phyloP scores from a whole-genome alignment of 805 yeast species.

The Saccharomycopsis synnaedendra region DNA sequence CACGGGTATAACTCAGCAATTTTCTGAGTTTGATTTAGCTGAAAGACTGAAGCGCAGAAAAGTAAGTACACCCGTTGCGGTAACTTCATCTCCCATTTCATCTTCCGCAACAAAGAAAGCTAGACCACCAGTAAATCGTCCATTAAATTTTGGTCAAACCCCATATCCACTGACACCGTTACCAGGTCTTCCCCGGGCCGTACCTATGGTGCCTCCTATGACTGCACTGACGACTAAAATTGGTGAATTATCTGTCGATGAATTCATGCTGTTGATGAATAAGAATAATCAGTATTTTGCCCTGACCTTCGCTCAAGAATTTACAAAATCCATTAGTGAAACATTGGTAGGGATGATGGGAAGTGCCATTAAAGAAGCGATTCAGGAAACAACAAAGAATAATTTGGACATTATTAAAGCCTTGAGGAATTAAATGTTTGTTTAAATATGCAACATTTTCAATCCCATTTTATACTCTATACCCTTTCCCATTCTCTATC shows the following conservation, averaged over 20 bases:
- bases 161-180: background rate
- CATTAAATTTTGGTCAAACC: background rate
- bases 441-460: background rate
- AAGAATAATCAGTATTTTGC: slow-evolving; percentile 15
- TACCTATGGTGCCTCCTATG: background rate
- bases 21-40: background rate
- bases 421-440: slow-evolving; percentile 1
- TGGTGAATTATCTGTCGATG: slow-evolving; percentile 12
- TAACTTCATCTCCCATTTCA: background rate
- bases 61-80: slow-evolving; percentile 1
- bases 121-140: background rate
- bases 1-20: background rate
- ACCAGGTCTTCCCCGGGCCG: background rate
- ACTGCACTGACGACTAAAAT: background rate
- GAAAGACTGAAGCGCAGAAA: slow-evolving; percentile 2
- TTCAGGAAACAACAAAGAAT: slow-evolving; percentile 15
- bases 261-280: slow-evolving; percentile 12
- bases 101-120: background rate
- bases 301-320: slow-evolving; percentile 13
- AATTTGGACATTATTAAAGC: slow-evolving; percentile 16
- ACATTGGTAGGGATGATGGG: slow-evolving; percentile 10
- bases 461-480: background rate
- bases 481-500: background rate
- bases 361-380: slow-evolving; percentile 13
- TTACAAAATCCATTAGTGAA: slow-evolving; percentile 11